phyloP scores from a whole-genome alignment of 2,329 filamentous ascomycete species.

The Aureobasidium sp. region DNA sequence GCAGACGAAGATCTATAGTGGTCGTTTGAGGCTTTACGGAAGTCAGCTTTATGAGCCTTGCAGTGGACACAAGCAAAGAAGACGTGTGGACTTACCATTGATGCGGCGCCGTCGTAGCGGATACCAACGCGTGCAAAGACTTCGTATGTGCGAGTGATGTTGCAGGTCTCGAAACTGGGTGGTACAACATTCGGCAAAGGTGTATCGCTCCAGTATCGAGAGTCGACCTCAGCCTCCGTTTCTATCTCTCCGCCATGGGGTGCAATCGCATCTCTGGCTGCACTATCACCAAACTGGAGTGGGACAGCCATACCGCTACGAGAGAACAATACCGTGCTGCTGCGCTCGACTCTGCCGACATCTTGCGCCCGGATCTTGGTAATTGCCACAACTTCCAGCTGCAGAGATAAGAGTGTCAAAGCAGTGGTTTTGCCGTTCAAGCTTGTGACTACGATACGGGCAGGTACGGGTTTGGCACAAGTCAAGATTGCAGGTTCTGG shows the following conservation, averaged over 20 bases:
- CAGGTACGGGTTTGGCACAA: slow-evolving; percentile 76
- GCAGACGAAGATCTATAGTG: slow-evolving; percentile 70
- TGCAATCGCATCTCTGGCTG: background rate
- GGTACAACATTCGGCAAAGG: slow-evolving; percentile 78
- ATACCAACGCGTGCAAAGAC: slow-evolving; percentile 76
- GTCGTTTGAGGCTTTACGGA: slow-evolving; percentile 53
- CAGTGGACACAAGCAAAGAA: background rate
- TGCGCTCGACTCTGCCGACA: slow-evolving; percentile 60
- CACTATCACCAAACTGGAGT: background rate
- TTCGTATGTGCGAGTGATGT: slow-evolving; percentile 74
- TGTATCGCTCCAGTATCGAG: slow-evolving; percentile 66
- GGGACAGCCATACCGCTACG: slow-evolving; percentile 28
- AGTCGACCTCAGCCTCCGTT: slow-evolving; percentile 33
- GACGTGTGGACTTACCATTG: background rate
- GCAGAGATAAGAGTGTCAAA: slow-evolving; percentile 69
- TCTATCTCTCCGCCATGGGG: background rate
- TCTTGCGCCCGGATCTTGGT: slow-evolving; percentile 76
- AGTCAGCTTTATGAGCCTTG: background rate
- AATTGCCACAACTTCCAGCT: slow-evolving; percentile 73
- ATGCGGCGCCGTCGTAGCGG: slow-evolving; percentile 48
- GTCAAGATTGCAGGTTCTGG: slow-evolving; percentile 84
- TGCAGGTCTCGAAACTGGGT: slow-evolving; percentile 83
- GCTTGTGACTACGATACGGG: slow-evolving; percentile 74
- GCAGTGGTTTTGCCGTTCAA: slow-evolving; percentile 61
- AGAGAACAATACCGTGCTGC: slow-evolving; percentile 69